Conservation (phyloP, 495 filamentous ascomycete genomes). For the Tuber brumale region DNA sequence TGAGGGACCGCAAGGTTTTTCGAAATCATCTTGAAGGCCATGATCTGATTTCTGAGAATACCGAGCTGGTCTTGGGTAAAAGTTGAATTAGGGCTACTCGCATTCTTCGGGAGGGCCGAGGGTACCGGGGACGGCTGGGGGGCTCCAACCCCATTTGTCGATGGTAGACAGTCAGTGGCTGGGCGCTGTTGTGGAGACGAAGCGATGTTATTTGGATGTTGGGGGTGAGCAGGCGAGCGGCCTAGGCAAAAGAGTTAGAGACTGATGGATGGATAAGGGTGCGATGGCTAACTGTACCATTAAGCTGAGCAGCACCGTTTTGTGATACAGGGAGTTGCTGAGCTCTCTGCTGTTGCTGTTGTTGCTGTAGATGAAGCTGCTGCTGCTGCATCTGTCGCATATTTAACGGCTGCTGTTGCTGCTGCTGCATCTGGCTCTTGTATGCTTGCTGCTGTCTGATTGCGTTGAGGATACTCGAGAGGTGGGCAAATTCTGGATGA, state of each 20-base stretch:
- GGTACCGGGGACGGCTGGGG: conserved; percentile 14
- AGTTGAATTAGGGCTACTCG: conserved; percentile 33
- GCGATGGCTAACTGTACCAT: conserved; percentile 28
- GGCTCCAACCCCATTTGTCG: conserved; percentile 24
- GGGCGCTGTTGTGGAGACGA: conserved; percentile 28
- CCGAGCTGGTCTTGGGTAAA: conserved; percentile 41
- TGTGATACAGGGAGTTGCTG: conserved; percentile 21
- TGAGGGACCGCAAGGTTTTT: conserved; percentile 41
- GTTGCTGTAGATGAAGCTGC: conserved; percentile 21
- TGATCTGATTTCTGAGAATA: conserved; percentile 41
- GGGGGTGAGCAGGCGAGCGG: conserved; percentile 22
- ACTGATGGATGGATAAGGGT: conserved; percentile 5
- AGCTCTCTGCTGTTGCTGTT: conserved; percentile 24
- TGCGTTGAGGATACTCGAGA: conserved; percentile 34
- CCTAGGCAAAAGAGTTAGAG: conserved; percentile 20
- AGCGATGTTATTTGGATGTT: conserved; percentile 17
- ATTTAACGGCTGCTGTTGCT: conserved; percentile 29
- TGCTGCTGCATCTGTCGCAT: conserved; percentile 35
- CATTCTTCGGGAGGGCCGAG: conserved; percentile 13
- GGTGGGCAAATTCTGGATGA: conserved; percentile 40
- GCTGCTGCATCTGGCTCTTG: conserved; percentile 29
- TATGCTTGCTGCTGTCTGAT: conserved; percentile 35
- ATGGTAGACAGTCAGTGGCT: conserved; percentile 10
- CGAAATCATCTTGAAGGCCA: conserved; percentile 42
- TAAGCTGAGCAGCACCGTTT: conserved; percentile 36